These are phyloP conservation scores for Exophiala oligosperma DNA, from an alignment of 2,329 filamentous ascomycete genomes.

Conservation along the genomic window DNA sequence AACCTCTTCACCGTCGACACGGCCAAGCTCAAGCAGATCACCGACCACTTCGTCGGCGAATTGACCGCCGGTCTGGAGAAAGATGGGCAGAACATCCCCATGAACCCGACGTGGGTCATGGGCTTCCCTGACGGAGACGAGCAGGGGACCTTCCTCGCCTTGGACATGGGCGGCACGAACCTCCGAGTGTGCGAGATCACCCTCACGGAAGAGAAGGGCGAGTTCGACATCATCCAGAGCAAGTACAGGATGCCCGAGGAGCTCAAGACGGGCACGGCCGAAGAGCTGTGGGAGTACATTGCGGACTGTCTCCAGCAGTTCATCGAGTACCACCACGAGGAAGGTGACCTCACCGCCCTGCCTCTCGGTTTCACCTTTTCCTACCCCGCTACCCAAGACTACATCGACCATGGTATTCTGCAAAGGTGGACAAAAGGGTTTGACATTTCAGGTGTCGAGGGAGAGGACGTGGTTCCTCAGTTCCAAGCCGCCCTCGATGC, in stretches of 20 bases:
- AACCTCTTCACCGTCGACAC: conserved; percentile 76
- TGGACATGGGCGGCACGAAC: conserved; percentile 97
- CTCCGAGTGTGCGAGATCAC: conserved; percentile 91
- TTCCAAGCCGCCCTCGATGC: conserved; percentile 75
- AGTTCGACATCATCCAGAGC: conserved; percentile 92
- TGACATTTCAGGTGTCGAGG: conserved; percentile 89
- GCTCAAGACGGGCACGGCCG: conserved; percentile 78
- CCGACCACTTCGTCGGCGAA: conserved; percentile 84
- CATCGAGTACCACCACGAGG: conserved; percentile 78
- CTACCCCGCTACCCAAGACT: conserved; percentile 89
- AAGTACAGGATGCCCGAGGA: conserved; percentile 95
- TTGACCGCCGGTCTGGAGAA: conserved; percentile 82
- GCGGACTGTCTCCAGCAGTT: conserved; percentile 91
- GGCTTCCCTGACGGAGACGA: conserved; percentile 83
- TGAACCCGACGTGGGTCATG: conserved; percentile 98
- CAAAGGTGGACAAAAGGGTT: conserved; percentile 98
- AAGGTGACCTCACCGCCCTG: conserved; percentile 59
- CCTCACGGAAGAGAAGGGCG: conserved; percentile 80
- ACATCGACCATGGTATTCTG: conserved; percentile 87
- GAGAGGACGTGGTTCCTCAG: conserved; percentile 84
- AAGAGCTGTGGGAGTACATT: conserved; percentile 93
- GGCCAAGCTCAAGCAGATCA: conserved; percentile 83
- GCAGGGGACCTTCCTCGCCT: conserved; percentile 80
- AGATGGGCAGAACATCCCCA: conserved; percentile 93
- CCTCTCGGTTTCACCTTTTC: conserved; percentile 95